Evolutionary conservation across 2,329 filamentous ascomycete species (phyloP).

Genomic region (Neofusicoccum sp.): DNA sequence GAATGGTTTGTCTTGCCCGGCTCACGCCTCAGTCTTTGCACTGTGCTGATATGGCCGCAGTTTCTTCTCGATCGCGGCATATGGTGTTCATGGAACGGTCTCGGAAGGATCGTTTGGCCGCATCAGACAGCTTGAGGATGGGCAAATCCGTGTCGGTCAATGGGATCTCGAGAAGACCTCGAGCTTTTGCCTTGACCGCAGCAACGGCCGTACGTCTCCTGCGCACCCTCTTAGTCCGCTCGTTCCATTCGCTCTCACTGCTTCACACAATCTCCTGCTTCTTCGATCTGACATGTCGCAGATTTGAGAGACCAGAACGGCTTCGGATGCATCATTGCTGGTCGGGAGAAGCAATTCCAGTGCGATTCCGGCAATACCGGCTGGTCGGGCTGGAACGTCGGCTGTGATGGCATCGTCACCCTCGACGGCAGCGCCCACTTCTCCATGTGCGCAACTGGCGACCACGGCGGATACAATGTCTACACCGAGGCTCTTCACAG

Average conservation of each 20-base stretch:
- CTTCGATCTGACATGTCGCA: background rate
- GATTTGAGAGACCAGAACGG: conserved; percentile 6
- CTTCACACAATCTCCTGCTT: background rate
- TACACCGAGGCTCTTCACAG: background rate
- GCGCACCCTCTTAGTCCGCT: background rate
- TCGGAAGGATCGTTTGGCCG: background rate
- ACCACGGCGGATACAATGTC: conserved; percentile 8
- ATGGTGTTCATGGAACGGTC: background rate
- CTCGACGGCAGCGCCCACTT: background rate
- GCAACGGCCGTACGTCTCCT: background rate
- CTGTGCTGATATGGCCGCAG: background rate
- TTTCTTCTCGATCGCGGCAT: background rate
- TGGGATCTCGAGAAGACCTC: background rate
- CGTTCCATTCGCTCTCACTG: background rate
- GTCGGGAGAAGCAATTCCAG: background rate
- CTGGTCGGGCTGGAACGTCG: background rate
- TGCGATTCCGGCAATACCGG: background rate
- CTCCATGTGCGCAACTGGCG: conserved; percentile 3
- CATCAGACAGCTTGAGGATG: background rate
- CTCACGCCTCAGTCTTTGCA: background rate
- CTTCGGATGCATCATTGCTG: conserved; percentile 8
- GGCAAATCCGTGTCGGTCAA: conserved; percentile 12
- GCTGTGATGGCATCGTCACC: conserved; percentile 3
- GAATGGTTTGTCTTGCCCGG: background rate
- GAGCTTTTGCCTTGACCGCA: background rate